Percentiles rank a stretch among this genome's conserved stretches.
phyloP scores from a whole-genome alignment of 345 rosid genomes.

The Mercurialis annua region DNA sequence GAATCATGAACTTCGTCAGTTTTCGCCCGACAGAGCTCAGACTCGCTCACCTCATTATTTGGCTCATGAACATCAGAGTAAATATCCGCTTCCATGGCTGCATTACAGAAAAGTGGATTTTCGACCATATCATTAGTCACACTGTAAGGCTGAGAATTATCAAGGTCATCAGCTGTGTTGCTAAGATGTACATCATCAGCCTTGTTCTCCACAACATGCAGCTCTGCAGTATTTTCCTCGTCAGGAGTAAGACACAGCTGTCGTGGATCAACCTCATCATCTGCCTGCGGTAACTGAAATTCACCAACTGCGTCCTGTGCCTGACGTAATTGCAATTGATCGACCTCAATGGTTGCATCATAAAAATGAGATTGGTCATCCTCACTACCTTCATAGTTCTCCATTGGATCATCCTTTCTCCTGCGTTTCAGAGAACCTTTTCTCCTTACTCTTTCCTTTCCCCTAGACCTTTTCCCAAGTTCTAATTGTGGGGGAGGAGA shows the following conservation, averaged over 20 bases:
- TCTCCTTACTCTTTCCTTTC: conserved; percentile 31
- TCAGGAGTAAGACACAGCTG: conserved; percentile 8
- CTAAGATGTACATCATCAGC: conserved; percentile 13
- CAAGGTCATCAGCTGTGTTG: not conserved
- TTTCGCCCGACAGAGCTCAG: conserved; percentile 6
- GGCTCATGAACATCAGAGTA: not conserved
- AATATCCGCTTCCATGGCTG: not conserved
- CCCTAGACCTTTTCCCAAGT: conserved; percentile 23
- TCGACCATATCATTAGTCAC: not conserved
- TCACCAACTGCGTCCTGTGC: conserved; percentile 17
- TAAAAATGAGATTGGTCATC: conserved; percentile 28
- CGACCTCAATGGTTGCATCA: conserved; percentile 25
- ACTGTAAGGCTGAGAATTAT: conserved; percentile 10
- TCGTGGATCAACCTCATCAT: conserved; percentile 16
- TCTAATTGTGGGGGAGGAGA: conserved; percentile 20
- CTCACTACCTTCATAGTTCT: conserved; percentile 23
- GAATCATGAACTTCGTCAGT: conserved; percentile 7
- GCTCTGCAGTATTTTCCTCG: conserved; percentile 7
- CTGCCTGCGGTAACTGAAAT: conserved; percentile 16
- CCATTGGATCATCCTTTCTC: conserved; percentile 23
- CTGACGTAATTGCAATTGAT: conserved; percentile 19
- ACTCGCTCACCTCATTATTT: conserved; percentile 10
- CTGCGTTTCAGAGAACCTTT: conserved; percentile 23
- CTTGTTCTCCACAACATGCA: conserved; percentile 12
- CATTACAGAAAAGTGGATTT: conserved; percentile 2